phyloP scores from a whole-genome alignment of 768 basidiomycete species.

The Kwoniella heveanensis region DNA sequence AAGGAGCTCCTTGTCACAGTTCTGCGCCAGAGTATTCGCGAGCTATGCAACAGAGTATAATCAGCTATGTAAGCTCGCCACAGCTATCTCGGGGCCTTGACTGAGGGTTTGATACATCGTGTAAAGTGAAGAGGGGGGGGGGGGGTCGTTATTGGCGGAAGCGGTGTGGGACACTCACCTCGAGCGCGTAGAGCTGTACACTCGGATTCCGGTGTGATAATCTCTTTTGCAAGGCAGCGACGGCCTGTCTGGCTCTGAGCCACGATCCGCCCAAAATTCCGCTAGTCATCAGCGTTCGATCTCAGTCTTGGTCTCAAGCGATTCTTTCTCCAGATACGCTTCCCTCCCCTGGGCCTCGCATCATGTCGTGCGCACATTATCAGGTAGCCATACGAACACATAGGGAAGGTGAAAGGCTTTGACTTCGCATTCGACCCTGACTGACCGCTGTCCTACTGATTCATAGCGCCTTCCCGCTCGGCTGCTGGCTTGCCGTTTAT shows the following conservation, averaged over 20 bases:
- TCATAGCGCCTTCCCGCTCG: no score
- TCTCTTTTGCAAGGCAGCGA: constrained; percentile 83
- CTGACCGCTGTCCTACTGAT: no score
- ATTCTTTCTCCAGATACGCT: no score
- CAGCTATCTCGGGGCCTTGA: background rate
- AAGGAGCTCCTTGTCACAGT: constrained; percentile 77
- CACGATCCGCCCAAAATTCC: background rate
- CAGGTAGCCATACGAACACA: no score
- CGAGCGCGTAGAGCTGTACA: constrained; percentile 90
- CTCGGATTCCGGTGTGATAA: constrained; percentile 92
- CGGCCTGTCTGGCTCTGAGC: constrained; percentile 76
- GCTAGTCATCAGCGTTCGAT: background rate
- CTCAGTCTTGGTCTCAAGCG: no score
- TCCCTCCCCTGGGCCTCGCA: no score
- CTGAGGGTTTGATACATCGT: no score
- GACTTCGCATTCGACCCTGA: no score
- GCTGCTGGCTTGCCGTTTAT: no score
- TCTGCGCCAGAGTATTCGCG: constrained; percentile 86
- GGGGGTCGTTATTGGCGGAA: no score
- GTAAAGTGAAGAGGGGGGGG: background rate
- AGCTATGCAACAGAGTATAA: constrained; percentile 57
- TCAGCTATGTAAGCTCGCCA: background rate
- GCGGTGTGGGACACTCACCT: constrained; percentile 55
- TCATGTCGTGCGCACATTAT: no score
- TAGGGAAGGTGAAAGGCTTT: no score